These are phyloP conservation scores for Dichomitus squalens DNA, from an alignment of 1,284 basidiomycete species.

Conservation along the genomic window DNA sequence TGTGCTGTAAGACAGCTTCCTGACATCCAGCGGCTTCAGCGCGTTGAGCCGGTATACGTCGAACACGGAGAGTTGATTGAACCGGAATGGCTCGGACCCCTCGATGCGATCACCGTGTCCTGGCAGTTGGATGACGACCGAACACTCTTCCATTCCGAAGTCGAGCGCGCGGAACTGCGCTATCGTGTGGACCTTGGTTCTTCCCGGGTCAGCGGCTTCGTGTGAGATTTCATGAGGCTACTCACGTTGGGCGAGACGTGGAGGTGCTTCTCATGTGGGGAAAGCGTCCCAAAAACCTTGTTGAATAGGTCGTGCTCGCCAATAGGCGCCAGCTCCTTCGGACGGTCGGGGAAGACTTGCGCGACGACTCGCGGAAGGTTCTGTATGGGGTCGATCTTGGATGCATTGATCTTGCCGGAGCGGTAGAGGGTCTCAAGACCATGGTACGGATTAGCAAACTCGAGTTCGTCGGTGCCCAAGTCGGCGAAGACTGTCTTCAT, in stretches of 20 bases:
- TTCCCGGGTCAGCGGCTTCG: background rate
- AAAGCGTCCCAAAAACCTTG: slow-evolving; percentile 23
- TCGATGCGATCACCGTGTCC: slow-evolving; percentile 19
- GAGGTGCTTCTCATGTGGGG: slow-evolving; percentile 28
- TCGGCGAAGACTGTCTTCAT: slow-evolving; percentile 20
- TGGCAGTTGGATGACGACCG: slow-evolving; percentile 28
- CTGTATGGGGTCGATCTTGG: slow-evolving; percentile 24
- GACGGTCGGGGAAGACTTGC: slow-evolving; percentile 24
- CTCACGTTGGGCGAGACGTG: slow-evolving; percentile 21
- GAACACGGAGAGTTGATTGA: slow-evolving; percentile 16
- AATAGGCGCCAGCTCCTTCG: slow-evolving; percentile 24
- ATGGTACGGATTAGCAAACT: slow-evolving; percentile 28
- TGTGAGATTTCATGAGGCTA: background rate
- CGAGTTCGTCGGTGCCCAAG: slow-evolving; percentile 16
- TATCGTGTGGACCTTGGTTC: slow-evolving; percentile 23
- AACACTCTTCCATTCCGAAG: slow-evolving; percentile 33
- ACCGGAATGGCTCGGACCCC: slow-evolving; percentile 22
- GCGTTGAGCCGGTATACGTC: slow-evolving; percentile 25
- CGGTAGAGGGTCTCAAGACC: slow-evolving; percentile 31
- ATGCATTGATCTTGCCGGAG: slow-evolving; percentile 21
- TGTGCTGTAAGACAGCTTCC: slow-evolving; percentile 24
- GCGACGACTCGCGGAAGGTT: slow-evolving; percentile 28
- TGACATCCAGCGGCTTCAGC: slow-evolving; percentile 21
- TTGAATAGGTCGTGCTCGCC: slow-evolving; percentile 27
- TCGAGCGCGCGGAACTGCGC: slow-evolving; percentile 30